Evolutionary conservation across 805 yeast species (phyloP).

Genomic region (Groenewaldozyma tartarivorans): DNA sequence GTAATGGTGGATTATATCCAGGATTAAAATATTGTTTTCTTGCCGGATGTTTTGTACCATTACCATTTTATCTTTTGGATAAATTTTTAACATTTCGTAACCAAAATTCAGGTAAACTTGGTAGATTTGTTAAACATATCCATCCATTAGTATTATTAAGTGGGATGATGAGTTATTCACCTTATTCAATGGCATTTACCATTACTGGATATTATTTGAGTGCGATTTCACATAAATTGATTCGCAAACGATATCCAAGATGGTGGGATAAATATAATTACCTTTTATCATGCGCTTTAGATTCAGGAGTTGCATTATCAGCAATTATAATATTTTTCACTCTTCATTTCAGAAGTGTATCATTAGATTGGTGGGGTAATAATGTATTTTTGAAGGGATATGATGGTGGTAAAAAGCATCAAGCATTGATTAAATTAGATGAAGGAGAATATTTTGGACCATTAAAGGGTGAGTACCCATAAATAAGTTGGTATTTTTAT

Average conservation of each 20-base stretch:
- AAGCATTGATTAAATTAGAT: background rate
- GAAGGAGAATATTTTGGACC: slow-evolving; percentile 3
- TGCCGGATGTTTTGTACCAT: slow-evolving; percentile 18
- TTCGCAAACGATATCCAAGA: slow-evolving; percentile 34
- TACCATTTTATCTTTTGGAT: slow-evolving; percentile 9
- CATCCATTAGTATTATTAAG: slow-evolving; percentile 10
- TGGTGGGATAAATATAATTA: slow-evolving; percentile 8
- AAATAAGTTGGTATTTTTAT: background rate
- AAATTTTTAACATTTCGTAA: background rate
- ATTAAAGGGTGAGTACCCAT: background rate
- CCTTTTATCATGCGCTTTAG: slow-evolving; percentile 3
- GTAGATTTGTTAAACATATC: background rate
- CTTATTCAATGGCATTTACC: slow-evolving; percentile 16
- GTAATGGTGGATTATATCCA: slow-evolving; percentile 42
- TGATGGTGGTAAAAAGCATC: background rate
- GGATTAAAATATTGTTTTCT: slow-evolving; percentile 28
- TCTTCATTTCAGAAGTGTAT: background rate
- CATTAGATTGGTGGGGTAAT: slow-evolving; percentile 5
- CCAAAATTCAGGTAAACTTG: too few relatives aligned
- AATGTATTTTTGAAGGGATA: background rate
- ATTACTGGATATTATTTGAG: slow-evolving; percentile 25
- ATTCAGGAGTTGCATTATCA: slow-evolving; percentile 3
- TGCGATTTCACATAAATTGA: slow-evolving; percentile 29
- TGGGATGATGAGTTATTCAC: slow-evolving; percentile 32
- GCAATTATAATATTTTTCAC: slow-evolving; percentile 2